Base-by-base conservation (phyloP, 1,139 yeast species). In the Candida dubliniensis region DNA sequence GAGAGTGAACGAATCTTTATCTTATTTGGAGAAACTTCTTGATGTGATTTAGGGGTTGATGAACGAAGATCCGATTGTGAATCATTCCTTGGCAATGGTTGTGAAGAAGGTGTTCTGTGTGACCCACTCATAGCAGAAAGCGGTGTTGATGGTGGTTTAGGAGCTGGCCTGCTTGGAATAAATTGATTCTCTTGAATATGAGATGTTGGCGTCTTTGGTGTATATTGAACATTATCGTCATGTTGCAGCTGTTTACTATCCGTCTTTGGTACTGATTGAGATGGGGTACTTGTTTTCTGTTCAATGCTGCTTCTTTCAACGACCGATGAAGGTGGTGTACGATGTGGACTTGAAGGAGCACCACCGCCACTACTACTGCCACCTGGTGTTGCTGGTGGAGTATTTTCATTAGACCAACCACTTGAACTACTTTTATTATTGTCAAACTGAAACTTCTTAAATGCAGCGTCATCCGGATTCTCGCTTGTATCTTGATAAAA, bases 401-500 rank as follows among this genome's bases (percentile, higher is more conserved):
- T 58, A 18, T 57, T 53, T 15, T 60, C 57, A 32, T 31, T 18
- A 8, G 40, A 32, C 42, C 46, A 34, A 55, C 58, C 31, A 59
- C 55, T 11, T 64, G 61, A 34, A 40, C 47, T 46, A 25, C 45
- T 49, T 30, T 47, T 48, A 39, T 58, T 58, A 40, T 58, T 56
- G 32, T 66, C 68, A 44, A 58, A 64, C 38, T 69, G 80, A 59
- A 90, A 86, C 60, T 89, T 89, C 64, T 81, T 82, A 73, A 88
- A 87, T 3, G 90, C 87, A 43, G 83, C 87, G 41, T 84, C 93
- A 23, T 80, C 81, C 42, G 81, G 78, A 53, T 71, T 72, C 44
- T 82, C 83, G 37, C 81, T 75, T 8, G 74, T 73, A 49, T 84
- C 88, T 56, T 87, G 90, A 61, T 87, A 88, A 59, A 88, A 89